Percentiles rank a stretch among this genome's conserved stretches.
These are phyloP conservation scores for Pouteria glomerata DNA, from an alignment of 148 eudicot genomes.

Conservation along the genomic window DNA sequence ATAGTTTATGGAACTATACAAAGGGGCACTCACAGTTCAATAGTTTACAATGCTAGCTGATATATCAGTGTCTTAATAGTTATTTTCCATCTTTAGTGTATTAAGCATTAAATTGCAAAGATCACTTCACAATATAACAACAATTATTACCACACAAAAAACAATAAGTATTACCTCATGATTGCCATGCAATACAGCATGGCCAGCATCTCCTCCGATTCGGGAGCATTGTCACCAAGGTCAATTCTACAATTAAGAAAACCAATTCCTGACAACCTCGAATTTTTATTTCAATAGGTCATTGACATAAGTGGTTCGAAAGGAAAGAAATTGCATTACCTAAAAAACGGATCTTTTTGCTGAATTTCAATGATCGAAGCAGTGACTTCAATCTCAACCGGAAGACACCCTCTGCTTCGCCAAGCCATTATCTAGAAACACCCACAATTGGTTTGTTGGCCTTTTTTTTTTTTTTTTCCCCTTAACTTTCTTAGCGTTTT, in stretches of 20 bases:
- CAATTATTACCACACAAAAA: too few species aligned
- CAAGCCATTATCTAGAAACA: slow-evolving; percentile 61
- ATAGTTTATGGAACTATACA: too few species aligned
- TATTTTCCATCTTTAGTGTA: not conserved
- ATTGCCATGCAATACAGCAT: slow-evolving; percentile 85
- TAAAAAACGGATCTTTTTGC: slow-evolving; percentile 60
- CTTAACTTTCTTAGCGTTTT: too few species aligned
- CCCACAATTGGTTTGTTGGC: not conserved
- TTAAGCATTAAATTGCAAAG: not conserved
- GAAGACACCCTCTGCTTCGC: slow-evolving; percentile 88
- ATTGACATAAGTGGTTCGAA: not conserved
- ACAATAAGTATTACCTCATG: too few species aligned
- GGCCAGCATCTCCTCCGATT: slow-evolving; percentile 61
- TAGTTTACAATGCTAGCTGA: too few species aligned
- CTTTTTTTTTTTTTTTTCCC: too few species aligned
- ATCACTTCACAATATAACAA: not conserved
- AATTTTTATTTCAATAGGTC: not conserved
- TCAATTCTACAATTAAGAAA: slow-evolving; percentile 33
- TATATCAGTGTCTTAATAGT: not conserved
- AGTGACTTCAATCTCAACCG: slow-evolving; percentile 55
- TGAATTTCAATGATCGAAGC: slow-evolving; percentile 76
- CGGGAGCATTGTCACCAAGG: slow-evolving; percentile 23
- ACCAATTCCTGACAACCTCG: not conserved
- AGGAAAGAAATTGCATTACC: slow-evolving; percentile 23
- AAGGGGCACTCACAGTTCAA: too few species aligned